Conservation (phyloP, 345 rosid species). For the Populus ilicifolia region DNA sequence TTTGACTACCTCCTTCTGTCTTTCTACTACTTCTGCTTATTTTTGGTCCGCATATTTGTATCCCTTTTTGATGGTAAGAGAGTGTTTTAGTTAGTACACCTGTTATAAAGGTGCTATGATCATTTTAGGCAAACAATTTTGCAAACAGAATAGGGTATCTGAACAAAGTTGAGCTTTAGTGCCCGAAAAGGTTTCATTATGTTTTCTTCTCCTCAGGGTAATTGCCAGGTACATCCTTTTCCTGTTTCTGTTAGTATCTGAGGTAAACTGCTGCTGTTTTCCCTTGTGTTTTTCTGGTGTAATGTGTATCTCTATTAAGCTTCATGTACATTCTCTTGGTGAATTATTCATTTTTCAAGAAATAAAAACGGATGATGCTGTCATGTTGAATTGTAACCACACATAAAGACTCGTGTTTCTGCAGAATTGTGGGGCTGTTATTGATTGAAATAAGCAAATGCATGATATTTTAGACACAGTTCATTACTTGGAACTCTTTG, state of each 20-base stretch:
- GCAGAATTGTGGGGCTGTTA: too few species aligned
- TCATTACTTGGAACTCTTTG: background rate
- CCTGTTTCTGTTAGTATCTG: too few species aligned
- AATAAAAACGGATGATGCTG: too few species aligned
- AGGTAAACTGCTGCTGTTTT: too few species aligned
- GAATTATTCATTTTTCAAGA: background rate
- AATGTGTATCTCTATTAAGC: background rate
- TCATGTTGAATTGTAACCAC: background rate
- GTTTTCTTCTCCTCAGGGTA: too few species aligned
- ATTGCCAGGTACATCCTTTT: too few species aligned
- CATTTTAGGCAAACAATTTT: too few species aligned
- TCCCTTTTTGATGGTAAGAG: background rate
- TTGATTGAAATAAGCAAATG: too few species aligned
- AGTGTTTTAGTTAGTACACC: background rate
- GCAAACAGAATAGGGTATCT: too few species aligned
- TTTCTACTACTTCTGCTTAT: background rate
- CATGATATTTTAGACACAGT: background rate
- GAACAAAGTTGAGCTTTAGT: too few species aligned
- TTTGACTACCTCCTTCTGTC: background rate
- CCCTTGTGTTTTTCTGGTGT: background rate
- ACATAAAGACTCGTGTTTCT: background rate
- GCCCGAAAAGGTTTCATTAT: too few species aligned
- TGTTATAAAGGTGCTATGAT: too few species aligned
- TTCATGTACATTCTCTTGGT: background rate
- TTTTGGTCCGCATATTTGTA: background rate